Evolutionary conservation across 2,329 filamentous ascomycete species (phyloP).

Genomic region (Peltaster fructicola): DNA sequence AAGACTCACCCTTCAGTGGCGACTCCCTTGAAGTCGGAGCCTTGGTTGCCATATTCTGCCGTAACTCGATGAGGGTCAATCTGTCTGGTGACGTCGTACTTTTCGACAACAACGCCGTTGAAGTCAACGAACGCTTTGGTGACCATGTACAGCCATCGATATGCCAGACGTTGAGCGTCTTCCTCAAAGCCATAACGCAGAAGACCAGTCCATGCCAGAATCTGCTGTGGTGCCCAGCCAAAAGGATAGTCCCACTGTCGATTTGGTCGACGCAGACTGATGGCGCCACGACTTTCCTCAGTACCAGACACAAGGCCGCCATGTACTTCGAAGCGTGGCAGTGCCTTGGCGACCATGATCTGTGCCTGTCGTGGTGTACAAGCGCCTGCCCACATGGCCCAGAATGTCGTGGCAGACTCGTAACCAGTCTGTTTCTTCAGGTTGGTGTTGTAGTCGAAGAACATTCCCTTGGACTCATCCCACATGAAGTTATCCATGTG

Average conservation of each 20-base stretch:
- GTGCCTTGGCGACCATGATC: constrained; percentile 57
- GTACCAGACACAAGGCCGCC: constrained; percentile 83
- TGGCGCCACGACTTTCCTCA: constrained; percentile 64
- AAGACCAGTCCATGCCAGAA: constrained; percentile 88
- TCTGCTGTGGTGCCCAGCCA: constrained; percentile 97
- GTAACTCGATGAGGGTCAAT: constrained; percentile 86
- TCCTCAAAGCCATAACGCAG: constrained; percentile 82
- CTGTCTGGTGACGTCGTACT: constrained; percentile 87
- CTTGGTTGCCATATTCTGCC: constrained; percentile 96
- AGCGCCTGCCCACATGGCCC: constrained; percentile 91
- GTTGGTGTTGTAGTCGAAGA: constrained; percentile 88
- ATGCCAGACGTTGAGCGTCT: constrained; percentile 75
- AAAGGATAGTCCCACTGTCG: constrained; percentile 98
- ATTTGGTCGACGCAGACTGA: constrained; percentile 72
- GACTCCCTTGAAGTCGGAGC: constrained; percentile 84
- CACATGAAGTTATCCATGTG: constrained; percentile 87
- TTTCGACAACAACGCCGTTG: constrained; percentile 95
- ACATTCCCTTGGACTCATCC: constrained; percentile 86
- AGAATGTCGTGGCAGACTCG: constrained; percentile 86
- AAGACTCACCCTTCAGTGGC: constrained; percentile 77
- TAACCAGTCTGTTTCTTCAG: constrained; percentile 67
- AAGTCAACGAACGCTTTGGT: constrained; percentile 97
- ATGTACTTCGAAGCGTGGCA: constrained; percentile 74
- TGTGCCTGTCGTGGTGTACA: constrained; percentile 75
- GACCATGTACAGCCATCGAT: constrained; percentile 97